Evolutionary conservation across 768 basidiomycete species (phyloP).

Genomic region (Termitomyces sp.): DNA sequence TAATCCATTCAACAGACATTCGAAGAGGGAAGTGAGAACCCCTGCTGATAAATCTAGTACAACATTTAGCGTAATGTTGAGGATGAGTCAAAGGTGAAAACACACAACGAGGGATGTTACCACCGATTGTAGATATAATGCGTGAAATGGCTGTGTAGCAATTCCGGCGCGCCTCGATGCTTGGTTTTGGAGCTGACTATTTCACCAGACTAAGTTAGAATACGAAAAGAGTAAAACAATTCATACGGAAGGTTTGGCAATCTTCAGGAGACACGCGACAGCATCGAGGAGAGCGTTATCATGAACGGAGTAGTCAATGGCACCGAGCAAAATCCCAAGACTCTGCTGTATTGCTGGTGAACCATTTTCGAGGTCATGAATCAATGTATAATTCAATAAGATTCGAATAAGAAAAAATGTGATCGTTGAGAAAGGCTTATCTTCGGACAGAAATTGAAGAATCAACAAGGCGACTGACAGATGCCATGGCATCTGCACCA

Average conservation of each 20-base stretch:
- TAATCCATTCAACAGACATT: conserved; percentile 64
- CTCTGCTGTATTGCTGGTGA: conserved; percentile 64
- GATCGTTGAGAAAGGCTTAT: conserved; percentile 45
- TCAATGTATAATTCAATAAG: conserved; percentile 42
- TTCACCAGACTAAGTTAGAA: conserved; percentile 15
- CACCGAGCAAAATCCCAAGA: conserved; percentile 65
- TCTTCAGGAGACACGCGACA: conserved; percentile 55
- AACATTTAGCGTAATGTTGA: neutral
- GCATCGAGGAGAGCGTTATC: conserved; percentile 51
- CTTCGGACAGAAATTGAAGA: conserved; percentile 62
- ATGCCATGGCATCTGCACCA: conserved; percentile 65
- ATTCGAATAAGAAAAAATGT: conserved; percentile 6
- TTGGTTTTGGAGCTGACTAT: conserved; percentile 23
- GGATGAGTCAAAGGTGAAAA: neutral
- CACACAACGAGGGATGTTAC: conserved; percentile 16
- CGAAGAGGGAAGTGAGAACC: conserved; percentile 44
- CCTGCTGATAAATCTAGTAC: conserved; percentile 44
- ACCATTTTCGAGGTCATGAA: conserved; percentile 54
- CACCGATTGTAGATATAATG: conserved; percentile 31
- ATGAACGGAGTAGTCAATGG: conserved; percentile 58
- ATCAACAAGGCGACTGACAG: conserved; percentile 67
- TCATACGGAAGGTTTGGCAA: conserved; percentile 50
- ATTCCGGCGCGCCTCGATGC: conserved; percentile 59
- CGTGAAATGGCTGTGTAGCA: conserved; percentile 37
- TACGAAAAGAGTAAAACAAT: neutral